Evolutionary conservation across 768 basidiomycete species (phyloP), one percentile per base, ranked within the genome.

Genomic region (Clitopilus hobsonii): DNA sequence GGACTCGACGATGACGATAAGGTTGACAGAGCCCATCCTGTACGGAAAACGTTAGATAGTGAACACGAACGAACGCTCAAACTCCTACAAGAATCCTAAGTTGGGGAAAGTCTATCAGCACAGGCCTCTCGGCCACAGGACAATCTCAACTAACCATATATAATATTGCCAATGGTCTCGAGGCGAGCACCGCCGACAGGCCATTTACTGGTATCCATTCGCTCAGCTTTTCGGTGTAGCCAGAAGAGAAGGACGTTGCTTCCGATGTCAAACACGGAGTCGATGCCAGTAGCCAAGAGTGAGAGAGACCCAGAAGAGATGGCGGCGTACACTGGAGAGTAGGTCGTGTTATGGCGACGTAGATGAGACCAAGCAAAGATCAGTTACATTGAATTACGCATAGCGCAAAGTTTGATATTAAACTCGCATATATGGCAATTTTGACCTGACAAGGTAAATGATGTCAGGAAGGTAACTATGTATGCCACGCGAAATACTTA

Each of bases 1-100:
- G 8, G 94, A 91, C 70, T 96, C 91, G 45, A 97, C 94, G 50
- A 94, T 82, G 58, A 98, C 82, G 52, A 97, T 86, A 27, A 98
- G 71, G 71, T 96, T 98, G 61, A 96, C 94, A 3, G 90, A 83
- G 54, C 83, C 83, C 94, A 97, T 98, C 49, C 93, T 92, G 57
- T 20, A 47, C 52, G 30, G 41, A 51, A 5, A 20, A 50, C 48
- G n/a, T 16, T 45, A 32, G 6, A n/a, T n/a, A n/a, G n/a, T n/a
- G n/a, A n/a, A n/a, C n/a, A n/a, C n/a, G n/a, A n/a, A n/a, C n/a
- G n/a, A n/a, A n/a, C n/a, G n/a, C n/a, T n/a, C 49, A 58, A 58
- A 59, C 25, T 32, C 64, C 45, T 59, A 83, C 82, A 81, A 58
- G 54, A 75, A 76, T 54, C 84, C 85, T 85, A 58, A 18, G 18